These are phyloP conservation scores for Brachypodium distachyon DNA, from an alignment of 202 grass and related monocot genomes.

Conservation along the genomic window DNA sequence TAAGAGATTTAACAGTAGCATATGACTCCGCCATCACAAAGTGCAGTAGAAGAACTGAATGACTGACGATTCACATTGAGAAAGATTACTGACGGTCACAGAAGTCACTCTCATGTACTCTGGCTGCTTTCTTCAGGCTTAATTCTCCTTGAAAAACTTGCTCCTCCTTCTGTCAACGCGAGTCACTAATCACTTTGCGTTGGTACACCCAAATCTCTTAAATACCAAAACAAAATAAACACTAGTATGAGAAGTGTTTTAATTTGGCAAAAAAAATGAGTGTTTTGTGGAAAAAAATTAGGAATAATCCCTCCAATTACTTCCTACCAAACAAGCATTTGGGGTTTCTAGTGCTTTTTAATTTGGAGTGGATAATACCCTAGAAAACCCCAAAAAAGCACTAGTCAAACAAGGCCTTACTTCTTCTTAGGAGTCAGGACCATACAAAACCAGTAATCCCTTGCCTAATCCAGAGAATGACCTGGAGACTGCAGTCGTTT, in stretches of 20 bases:
- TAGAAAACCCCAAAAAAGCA: too few species aligned
- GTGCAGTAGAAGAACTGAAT: neutral
- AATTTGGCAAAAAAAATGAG: too few species aligned
- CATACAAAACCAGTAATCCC: neutral
- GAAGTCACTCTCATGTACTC: neutral
- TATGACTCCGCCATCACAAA: neutral
- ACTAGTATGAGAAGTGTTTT: too few species aligned
- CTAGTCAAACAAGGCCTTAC: too few species aligned
- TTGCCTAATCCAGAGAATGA: neutral
- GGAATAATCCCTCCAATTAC: too few species aligned
- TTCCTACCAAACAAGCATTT: too few species aligned
- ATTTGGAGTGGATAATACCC: too few species aligned
- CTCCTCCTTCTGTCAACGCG: neutral
- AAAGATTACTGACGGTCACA: neutral
- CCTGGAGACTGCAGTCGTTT: neutral
- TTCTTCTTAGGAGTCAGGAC: neutral
- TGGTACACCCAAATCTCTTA: too few species aligned
- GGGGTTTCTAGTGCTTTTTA: too few species aligned
- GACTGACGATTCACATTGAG: neutral
- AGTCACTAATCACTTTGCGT: conserved; percentile 3
- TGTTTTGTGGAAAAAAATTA: too few species aligned
- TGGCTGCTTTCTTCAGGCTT: conserved; percentile 19
- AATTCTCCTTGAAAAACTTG: conserved; percentile 13
- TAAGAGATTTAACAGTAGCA: neutral
- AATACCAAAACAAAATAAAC: too few species aligned